A percentile compares a stretch with the other conserved stretches of the same genome.
phyloP scores from a whole-genome alignment of 2,329 filamentous ascomycete species.

The Aureobasidium lini region DNA sequence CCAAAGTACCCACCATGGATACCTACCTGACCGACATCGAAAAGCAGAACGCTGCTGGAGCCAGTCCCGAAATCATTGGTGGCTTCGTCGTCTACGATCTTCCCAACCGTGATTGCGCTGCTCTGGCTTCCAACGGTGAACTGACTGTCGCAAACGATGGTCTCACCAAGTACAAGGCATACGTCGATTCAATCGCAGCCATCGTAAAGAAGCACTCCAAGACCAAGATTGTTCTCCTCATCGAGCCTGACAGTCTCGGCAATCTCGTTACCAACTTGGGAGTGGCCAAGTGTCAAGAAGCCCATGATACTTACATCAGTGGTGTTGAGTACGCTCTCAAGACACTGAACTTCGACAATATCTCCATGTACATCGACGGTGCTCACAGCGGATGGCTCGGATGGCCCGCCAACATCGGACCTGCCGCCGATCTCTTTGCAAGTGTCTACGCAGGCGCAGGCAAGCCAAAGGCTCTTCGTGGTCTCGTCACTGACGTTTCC shows the following conservation, averaged over 20 bases:
- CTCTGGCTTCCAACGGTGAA: slow-evolving; percentile 57
- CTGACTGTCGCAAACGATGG: slow-evolving; percentile 48
- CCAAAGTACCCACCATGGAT: slow-evolving; percentile 29
- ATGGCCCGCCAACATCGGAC: slow-evolving; percentile 52
- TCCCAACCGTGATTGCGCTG: slow-evolving; percentile 57
- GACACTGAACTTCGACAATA: slow-evolving; percentile 52
- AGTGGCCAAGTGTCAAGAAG: slow-evolving; percentile 47
- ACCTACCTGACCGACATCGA: slow-evolving; percentile 42
- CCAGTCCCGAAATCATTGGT: slow-evolving; percentile 41
- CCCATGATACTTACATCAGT: slow-evolving; percentile 48
- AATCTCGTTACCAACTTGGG: slow-evolving; percentile 56
- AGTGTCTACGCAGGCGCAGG: slow-evolving; percentile 41
- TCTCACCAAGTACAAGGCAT: slow-evolving; percentile 40
- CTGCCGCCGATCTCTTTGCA: slow-evolving; percentile 42
- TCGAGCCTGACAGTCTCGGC: slow-evolving; percentile 55
- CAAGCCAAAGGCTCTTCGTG: slow-evolving; percentile 41
- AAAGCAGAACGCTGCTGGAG: slow-evolving; percentile 36
- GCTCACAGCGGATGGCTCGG: slow-evolving; percentile 59
- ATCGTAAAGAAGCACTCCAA: slow-evolving; percentile 49
- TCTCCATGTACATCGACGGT: slow-evolving; percentile 57
- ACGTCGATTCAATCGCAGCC: slow-evolving; percentile 37
- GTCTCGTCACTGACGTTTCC: slow-evolving; percentile 50
- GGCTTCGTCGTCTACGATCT: slow-evolving; percentile 57
- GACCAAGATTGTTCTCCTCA: slow-evolving; percentile 42
- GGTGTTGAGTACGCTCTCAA: slow-evolving; percentile 50